A percentile compares a stretch with the other conserved stretches of the same genome.
Conservation (phyloP, 352 stramenopile genomes). For the Phytophthora litchii region DNA sequence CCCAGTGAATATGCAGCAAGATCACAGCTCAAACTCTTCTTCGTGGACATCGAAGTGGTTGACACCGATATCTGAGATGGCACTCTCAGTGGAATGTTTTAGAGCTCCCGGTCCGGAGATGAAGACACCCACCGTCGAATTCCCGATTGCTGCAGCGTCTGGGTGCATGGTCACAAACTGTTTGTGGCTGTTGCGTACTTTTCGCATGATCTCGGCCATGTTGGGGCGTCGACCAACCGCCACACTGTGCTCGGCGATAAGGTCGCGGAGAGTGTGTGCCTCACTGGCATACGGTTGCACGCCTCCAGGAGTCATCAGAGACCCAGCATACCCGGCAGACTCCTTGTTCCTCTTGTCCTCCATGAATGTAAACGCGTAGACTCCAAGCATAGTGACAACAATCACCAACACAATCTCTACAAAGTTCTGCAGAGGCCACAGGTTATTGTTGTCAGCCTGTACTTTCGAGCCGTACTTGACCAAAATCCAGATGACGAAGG, state of each 20-base stretch:
- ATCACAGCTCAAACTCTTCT: constrained; percentile 39
- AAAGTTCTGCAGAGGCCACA: constrained; percentile 57
- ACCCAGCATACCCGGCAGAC: not conserved
- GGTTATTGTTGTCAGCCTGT: constrained; percentile 27
- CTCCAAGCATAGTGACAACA: constrained; percentile 5
- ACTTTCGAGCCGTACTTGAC: constrained; percentile 37
- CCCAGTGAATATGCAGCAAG: constrained; percentile 12
- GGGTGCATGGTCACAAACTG: not conserved
- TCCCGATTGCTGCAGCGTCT: not conserved
- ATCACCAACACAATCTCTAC: constrained; percentile 38
- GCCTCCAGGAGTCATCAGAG: constrained; percentile 10
- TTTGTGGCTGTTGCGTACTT: constrained; percentile 22
- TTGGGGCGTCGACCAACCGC: constrained; percentile 31
- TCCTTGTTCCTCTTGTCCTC: constrained; percentile 15
- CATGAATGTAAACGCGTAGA: constrained; percentile 5
- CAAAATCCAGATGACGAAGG: constrained; percentile 32
- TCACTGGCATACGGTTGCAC: constrained; percentile 3
- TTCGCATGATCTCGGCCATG: constrained; percentile 33
- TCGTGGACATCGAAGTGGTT: constrained; percentile 32
- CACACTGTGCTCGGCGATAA: constrained; percentile 35
- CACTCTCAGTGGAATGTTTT: constrained; percentile 29
- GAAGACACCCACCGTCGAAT: constrained; percentile 41
- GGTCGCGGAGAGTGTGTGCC: constrained; percentile 22
- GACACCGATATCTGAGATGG: constrained; percentile 22
- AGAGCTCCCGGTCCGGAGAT: constrained; percentile 42